Conservation (phyloP, 495 filamentous ascomycete species). For the Xeromyces bisporus region DNA sequence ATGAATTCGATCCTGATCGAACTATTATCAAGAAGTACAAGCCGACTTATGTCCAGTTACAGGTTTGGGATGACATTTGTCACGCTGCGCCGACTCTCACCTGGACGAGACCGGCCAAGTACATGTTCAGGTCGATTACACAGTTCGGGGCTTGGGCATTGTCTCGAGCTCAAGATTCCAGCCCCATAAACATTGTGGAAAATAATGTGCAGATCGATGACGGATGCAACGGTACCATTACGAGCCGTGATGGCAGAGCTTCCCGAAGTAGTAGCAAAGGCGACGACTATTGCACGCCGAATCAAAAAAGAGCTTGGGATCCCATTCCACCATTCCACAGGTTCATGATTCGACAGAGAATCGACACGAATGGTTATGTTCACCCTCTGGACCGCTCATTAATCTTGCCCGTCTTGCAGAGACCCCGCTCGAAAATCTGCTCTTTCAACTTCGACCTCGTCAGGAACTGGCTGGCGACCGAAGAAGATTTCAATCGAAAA, state of each 20-base stretch:
- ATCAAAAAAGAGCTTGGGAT: constrained; percentile 74
- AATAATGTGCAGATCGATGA: too few relatives aligned
- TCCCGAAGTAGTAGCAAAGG: too few relatives aligned
- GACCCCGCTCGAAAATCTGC: constrained; percentile 49
- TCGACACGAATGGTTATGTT: constrained; percentile 59
- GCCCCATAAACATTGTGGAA: constrained; percentile 63
- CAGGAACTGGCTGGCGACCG: constrained; percentile 61
- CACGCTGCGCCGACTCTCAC: constrained; percentile 82
- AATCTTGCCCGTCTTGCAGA: constrained; percentile 42
- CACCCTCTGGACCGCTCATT: constrained; percentile 43
- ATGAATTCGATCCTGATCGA: constrained; percentile 42
- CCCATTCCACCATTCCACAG: constrained; percentile 57
- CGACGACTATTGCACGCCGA: too few relatives aligned
- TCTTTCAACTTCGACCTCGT: constrained; percentile 66
- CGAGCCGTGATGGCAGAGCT: too few relatives aligned
- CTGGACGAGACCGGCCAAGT: constrained; percentile 86
- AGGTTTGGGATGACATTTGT: constrained; percentile 89
- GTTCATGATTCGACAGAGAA: constrained; percentile 81
- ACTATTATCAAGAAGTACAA: constrained; percentile 43
- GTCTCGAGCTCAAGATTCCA: constrained; percentile 62
- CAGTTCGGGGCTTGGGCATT: constrained; percentile 88
- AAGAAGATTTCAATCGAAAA: constrained; percentile 50
- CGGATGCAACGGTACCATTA: constrained; percentile 11
- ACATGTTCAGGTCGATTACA: constrained; percentile 78
- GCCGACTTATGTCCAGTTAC: constrained; percentile 84